Evolutionary conservation across 2,329 filamentous ascomycete species (phyloP).

Genomic region (Apiospora malaysiana): DNA sequence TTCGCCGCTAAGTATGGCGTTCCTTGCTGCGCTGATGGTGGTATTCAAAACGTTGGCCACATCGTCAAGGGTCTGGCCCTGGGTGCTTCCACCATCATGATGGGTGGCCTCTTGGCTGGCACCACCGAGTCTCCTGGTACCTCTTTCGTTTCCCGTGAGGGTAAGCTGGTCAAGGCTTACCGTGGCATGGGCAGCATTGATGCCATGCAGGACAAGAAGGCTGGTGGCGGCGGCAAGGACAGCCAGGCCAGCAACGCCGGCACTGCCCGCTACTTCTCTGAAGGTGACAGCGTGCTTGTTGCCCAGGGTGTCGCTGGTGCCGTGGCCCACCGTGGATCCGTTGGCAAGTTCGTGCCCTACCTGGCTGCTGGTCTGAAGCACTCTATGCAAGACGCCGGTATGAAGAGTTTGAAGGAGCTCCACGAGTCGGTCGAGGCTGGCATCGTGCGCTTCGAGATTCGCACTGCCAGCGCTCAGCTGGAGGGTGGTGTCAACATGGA

Average conservation of each 20-base stretch:
- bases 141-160: conserved; percentile 94
- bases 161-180: conserved; percentile 98
- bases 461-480: conserved; percentile 91
- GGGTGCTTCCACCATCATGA: conserved; percentile 96
- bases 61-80: conserved; percentile 98
- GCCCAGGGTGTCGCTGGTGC: conserved; percentile 94
- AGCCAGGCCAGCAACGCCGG: conserved; percentile 87
- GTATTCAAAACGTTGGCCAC: conserved; percentile 97
- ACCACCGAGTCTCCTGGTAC: conserved; percentile 97
- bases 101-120: conserved; percentile 96
- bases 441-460: conserved; percentile 87
- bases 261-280: conserved; percentile 97
- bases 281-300: conserved; percentile 92
- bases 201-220: conserved; percentile 99
- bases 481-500: conserved; percentile 99
- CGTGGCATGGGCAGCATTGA: conserved; percentile 99
- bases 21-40: conserved; percentile 96
- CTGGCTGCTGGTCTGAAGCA: conserved; percentile 95
- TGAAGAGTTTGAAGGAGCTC: conserved; percentile 78
- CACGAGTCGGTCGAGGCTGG: conserved; percentile 77
- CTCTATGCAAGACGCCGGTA: conserved; percentile 93
- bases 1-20: conserved; percentile 95
- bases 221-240: conserved; percentile 74
- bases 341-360: conserved; percentile 96
- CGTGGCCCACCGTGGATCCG: conserved; percentile 80